Evolutionary conservation across 1,284 basidiomycete species (phyloP).

Genomic region (Stereum hirsutum): DNA sequence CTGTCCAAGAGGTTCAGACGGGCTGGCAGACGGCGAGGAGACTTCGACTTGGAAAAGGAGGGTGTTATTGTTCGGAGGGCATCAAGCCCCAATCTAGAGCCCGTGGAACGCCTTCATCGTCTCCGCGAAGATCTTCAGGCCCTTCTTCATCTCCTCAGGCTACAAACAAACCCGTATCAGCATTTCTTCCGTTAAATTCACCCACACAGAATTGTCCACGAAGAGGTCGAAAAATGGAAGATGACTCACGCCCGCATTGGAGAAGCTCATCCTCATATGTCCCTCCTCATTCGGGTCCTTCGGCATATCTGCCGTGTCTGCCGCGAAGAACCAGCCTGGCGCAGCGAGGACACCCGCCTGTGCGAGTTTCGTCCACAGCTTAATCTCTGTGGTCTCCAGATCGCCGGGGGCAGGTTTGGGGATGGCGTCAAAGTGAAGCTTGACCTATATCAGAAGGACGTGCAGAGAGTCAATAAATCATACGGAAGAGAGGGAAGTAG

Average conservation of each 20-base stretch:
- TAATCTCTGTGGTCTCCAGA: conserved; percentile 33
- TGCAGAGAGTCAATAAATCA: conserved; percentile 2
- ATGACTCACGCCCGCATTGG: conserved; percentile 38
- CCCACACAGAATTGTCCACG: too few relatives aligned
- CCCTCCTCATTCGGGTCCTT: conserved; percentile 28
- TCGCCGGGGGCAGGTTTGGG: conserved; percentile 28
- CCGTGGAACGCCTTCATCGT: conserved; percentile 21
- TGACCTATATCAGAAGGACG: too few relatives aligned
- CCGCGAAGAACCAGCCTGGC: conserved; percentile 52
- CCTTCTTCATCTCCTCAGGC: conserved; percentile 20
- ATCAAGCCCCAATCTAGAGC: neutral
- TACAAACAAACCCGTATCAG: conserved; percentile 5
- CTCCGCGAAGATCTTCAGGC: conserved; percentile 19
- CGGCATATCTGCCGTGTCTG: conserved; percentile 21
- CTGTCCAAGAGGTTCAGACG: too few relatives aligned
- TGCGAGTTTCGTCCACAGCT: conserved; percentile 47
- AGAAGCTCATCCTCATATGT: conserved; percentile 59
- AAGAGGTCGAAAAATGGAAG: neutral
- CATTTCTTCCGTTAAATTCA: too few relatives aligned
- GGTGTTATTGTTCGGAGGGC: too few relatives aligned
- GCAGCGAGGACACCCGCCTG: conserved; percentile 52
- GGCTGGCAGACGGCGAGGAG: too few relatives aligned
- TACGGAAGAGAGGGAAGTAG: too few relatives aligned
- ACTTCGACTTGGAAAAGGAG: too few relatives aligned
- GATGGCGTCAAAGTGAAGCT: conserved; percentile 54